Base-by-base conservation (phyloP, 2,329 filamentous ascomycete genomes). In the Xylariales sp. region DNA sequence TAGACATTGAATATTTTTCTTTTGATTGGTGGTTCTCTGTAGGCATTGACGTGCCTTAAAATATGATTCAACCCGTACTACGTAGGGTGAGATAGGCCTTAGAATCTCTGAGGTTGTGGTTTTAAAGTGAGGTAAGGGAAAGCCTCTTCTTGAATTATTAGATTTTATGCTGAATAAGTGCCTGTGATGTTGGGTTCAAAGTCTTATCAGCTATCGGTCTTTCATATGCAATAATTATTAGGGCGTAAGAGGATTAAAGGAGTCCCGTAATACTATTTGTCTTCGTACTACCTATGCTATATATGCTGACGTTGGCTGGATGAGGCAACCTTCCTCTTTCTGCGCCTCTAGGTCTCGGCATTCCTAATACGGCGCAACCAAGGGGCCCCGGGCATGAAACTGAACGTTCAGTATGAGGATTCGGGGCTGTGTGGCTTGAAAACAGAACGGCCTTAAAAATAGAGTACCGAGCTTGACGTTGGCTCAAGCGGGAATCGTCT, bases 251-350 rank as follows among this genome's bases (percentile, higher is more conserved):
- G 9, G n/a, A 39, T 9, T 32, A 52, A 30, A 34, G 14, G 12
- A 52, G 32, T n/a, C 16, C 5, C 3, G 28, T 7, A 36, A 4
- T 23, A 54, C 32, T 12, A 16, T 23, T 23, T 23, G 23, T 34
- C 18, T 54, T 54, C 16, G 49, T 32, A 18, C 14, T 32, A 52
- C 52, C 5, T 45, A n/a, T 9, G 12, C 7, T 45, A n/a, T 30
- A 45, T 30, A 45, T 10, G 39, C 14, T 46, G 54, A 56, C 7
- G 54, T 18, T 56, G 5, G n/a, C n/a, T 7, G 28, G 16, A 9
- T 45, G 54, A 56, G 54, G 54, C 39, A 45, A 56, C 54, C 54
- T 56, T 45, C 39, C 54, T 43, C 30, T 45, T 46, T 63, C 34
- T 50, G 12, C n/a, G 23, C 1, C 5, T 16, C 16, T 6, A 45